Conservation (phyloP, 257 asterid genomes). For the Avicennia marina region DNA sequence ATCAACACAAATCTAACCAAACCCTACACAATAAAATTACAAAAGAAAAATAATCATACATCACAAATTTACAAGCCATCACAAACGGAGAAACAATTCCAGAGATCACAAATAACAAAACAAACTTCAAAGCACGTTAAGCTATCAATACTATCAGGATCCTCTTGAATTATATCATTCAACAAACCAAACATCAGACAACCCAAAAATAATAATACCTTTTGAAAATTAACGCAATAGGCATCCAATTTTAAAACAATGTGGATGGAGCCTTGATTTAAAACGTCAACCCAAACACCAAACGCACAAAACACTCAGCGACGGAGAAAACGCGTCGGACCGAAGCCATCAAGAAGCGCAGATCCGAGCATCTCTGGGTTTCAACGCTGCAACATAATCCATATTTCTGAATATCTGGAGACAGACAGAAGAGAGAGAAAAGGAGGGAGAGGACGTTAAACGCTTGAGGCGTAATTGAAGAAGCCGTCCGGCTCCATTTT, state of each 20-base stretch:
- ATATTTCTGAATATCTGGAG: conserved; percentile 9
- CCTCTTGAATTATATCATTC: conserved; percentile 15
- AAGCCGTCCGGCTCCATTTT: conserved; percentile 21
- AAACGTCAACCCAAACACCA: background rate
- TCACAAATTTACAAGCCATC: conserved; percentile 10
- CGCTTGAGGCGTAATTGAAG: conserved; percentile 17
- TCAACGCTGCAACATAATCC: conserved; percentile 28
- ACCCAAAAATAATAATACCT: no score
- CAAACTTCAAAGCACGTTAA: background rate
- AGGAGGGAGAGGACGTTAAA: background rate
- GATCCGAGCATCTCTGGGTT: conserved; percentile 41
- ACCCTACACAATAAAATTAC: conserved; percentile 22
- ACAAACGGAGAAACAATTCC: no score
- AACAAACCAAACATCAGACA: background rate
- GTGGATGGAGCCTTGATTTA: conserved; percentile 16
- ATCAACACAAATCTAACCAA: conserved; percentile 37
- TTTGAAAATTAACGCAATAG: no score
- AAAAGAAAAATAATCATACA: background rate
- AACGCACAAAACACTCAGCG: conserved; percentile 18
- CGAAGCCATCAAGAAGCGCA: conserved; percentile 35
- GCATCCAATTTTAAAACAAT: conserved; percentile 24
- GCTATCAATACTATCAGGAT: conserved; percentile 21
- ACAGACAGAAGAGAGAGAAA: background rate
- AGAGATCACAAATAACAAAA: conserved; percentile 2
- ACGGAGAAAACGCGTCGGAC: conserved; percentile 11